Conservation (phyloP, 768 basidiomycete genomes). For the Pisolithus microcarpus region DNA sequence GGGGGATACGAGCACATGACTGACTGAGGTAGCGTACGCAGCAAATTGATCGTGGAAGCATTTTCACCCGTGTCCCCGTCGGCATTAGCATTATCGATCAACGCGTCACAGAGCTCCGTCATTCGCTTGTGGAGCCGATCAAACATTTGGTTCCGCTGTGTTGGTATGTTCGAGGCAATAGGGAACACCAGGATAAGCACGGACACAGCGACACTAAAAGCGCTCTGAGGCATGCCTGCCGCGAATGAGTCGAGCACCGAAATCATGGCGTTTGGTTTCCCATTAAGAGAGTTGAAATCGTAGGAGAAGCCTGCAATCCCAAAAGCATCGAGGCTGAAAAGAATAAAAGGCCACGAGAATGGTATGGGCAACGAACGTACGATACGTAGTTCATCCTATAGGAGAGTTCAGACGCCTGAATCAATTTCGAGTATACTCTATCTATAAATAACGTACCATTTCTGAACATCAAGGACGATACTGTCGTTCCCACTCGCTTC, state of each 20-base stretch:
- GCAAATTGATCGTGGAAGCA: too few species aligned
- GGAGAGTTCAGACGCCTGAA: neutral
- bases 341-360: neutral
- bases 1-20: neutral
- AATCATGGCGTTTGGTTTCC: constrained; percentile 23
- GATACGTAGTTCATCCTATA: constrained; percentile 23
- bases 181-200: constrained; percentile 25
- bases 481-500: constrained; percentile 5
- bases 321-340: constrained; percentile 35
- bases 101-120: too few species aligned
- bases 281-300: constrained; percentile 37
- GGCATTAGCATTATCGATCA: too few species aligned
- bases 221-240: constrained; percentile 1
- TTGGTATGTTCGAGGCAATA: constrained; percentile 3
- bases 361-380: neutral
- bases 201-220: neutral
- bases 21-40: too few species aligned
- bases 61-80: too few species aligned
- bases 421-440: neutral
- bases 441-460: constrained; percentile 11
- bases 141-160: too few species aligned
- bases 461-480: constrained; percentile 28
- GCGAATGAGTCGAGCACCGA: constrained; percentile 16
- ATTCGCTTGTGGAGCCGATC: too few species aligned
- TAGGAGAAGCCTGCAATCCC: constrained; percentile 41